These are phyloP conservation scores for Lentinus brumalis DNA, from an alignment of 768 basidiomycete genomes.

Conservation along the genomic window DNA sequence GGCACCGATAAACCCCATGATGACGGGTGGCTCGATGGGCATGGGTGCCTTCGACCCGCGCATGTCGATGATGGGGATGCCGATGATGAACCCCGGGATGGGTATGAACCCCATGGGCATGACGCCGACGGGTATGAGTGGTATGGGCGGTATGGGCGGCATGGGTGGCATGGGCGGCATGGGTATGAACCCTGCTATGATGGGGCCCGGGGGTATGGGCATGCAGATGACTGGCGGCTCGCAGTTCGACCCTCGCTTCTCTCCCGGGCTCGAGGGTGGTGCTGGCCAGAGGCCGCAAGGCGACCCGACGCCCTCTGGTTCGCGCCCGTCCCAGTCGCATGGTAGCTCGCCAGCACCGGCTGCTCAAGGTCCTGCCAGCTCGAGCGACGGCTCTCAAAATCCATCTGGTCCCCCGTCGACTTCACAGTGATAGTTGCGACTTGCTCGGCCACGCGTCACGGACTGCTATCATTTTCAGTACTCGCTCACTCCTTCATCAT, in stretches of 20 bases:
- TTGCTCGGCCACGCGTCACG: conserved; percentile 4
- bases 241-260: conserved; percentile 59
- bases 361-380: conserved; percentile 20
- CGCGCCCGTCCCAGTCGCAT: conserved; percentile 20
- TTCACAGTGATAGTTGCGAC: conserved; percentile 5
- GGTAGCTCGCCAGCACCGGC: conserved; percentile 25
- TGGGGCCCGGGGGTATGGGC: conserved; percentile 29
- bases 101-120: conserved; percentile 60
- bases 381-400: conserved; percentile 7
- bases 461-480: not conserved
- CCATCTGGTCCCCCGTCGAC: conserved; percentile 12
- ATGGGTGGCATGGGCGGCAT: conserved; percentile 23
- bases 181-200: conserved; percentile 35
- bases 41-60: conserved; percentile 60
- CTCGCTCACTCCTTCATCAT: too few relatives aligned
- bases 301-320: conserved; percentile 4
- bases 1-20: conserved; percentile 51
- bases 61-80: conserved; percentile 83
- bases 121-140: conserved; percentile 53
- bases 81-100: conserved; percentile 57
- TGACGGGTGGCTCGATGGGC: conserved; percentile 55
- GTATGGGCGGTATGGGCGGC: conserved; percentile 30
- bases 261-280: conserved; percentile 33
- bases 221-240: conserved; percentile 69
- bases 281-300: conserved; percentile 9